Percentiles rank a stretch among this genome's conserved stretches.
Evolutionary conservation across 257 asterid genomes (phyloP).

Genomic region (Anisodus acutangulus): DNA sequence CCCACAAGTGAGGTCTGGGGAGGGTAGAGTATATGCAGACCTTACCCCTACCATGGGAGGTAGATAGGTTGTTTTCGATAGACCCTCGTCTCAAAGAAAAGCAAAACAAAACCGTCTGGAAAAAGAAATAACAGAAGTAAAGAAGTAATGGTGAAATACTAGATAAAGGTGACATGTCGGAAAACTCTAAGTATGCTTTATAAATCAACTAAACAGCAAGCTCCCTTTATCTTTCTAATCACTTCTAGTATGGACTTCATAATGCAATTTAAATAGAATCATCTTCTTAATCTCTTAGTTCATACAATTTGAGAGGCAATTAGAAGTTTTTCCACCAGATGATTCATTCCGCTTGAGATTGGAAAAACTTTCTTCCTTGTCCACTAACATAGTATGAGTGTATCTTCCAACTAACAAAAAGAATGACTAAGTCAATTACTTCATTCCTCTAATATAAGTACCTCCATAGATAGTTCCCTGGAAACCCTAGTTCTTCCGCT

Average conservation of each 20-base stretch:
- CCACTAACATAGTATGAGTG: background rate
- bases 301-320: constrained; percentile 18
- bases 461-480: background rate
- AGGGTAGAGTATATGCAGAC: too few species aligned
- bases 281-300: background rate
- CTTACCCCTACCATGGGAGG: too few species aligned
- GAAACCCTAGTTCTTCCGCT: background rate
- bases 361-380: constrained; percentile 22
- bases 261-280: background rate
- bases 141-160: too few species aligned
- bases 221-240: constrained; percentile 1
- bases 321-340: constrained; percentile 10
- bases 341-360: constrained; percentile 1
- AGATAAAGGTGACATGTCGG: background rate
- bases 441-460: background rate
- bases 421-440: background rate
- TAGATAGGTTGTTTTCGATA: too few species aligned
- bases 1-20: too few species aligned
- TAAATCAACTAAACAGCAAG: constrained; percentile 9
- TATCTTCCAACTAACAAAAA: constrained; percentile 14
- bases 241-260: constrained; percentile 8
- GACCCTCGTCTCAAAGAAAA: too few species aligned
- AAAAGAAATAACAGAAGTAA: too few species aligned
- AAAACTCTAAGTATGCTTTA: constrained; percentile 22
- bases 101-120: too few species aligned